Percentiles rank a stretch among this genome's conserved stretches.
phyloP scores from a whole-genome alignment of 306 rosid genomes.

The Trifolium dubium region DNA sequence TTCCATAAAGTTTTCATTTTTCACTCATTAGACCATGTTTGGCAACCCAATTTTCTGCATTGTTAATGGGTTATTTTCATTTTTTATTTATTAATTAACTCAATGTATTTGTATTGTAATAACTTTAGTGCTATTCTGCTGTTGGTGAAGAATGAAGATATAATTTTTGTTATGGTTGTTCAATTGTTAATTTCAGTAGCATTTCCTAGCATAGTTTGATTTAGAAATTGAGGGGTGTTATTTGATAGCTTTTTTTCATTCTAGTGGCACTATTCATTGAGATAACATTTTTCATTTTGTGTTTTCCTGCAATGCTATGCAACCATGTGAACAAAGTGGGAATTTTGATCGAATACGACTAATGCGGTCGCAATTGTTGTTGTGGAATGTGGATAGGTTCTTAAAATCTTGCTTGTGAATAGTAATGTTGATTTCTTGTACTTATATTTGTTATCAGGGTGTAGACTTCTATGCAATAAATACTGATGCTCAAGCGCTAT shows the following conservation, averaged over 20 bases:
- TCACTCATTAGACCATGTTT: not conserved
- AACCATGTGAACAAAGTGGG: constrained; percentile 9
- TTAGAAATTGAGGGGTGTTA: not conserved
- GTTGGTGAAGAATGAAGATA: constrained; percentile 7
- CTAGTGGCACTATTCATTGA: constrained; percentile 4
- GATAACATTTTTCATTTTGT: constrained; percentile 12
- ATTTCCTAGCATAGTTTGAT: not conserved
- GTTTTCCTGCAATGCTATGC: constrained; percentile 12
- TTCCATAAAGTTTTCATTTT: constrained; percentile 33
- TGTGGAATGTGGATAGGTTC: not conserved
- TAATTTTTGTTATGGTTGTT: constrained; percentile 18
- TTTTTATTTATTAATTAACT: not conserved
- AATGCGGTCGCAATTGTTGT: not conserved
- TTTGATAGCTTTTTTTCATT: not conserved
- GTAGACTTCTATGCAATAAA: constrained; percentile 97
- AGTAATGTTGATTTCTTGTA: constrained; percentile 46
- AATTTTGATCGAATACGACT: not conserved
- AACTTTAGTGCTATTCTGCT: constrained; percentile 6
- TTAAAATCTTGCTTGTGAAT: not conserved
- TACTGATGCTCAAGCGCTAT: constrained; percentile 94
- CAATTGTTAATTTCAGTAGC: not conserved
- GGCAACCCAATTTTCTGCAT: constrained; percentile 12
- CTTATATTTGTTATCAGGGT: constrained; percentile 59
- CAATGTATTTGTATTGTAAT: not conserved
- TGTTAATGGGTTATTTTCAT: constrained; percentile 18